Evolutionary conservation across 306 rosid genomes (phyloP).

Genomic region (Castanea sativa): DNA sequence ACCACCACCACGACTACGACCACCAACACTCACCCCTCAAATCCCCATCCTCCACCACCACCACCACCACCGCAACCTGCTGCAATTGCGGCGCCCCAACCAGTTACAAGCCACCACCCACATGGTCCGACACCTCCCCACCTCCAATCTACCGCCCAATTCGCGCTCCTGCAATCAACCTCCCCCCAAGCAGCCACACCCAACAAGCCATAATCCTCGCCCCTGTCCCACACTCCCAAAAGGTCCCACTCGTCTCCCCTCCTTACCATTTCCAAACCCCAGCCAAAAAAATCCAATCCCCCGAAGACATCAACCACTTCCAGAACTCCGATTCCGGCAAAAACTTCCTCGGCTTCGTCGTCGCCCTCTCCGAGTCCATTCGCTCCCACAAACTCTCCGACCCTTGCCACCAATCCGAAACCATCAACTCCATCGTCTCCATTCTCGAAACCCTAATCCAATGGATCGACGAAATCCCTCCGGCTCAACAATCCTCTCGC

Average conservation of each 20-base stretch:
- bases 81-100: slow-evolving; percentile 81
- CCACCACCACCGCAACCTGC: slow-evolving; percentile 40
- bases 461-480: slow-evolving; percentile 84
- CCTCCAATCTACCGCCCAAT: slow-evolving; percentile 86
- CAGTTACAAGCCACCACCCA: slow-evolving; percentile 40
- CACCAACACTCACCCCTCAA: slow-evolving; percentile 20
- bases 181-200: slow-evolving; percentile 59
- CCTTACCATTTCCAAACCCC: slow-evolving; percentile 64
- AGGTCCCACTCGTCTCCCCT: slow-evolving; percentile 47
- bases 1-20: background rate
- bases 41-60: slow-evolving; percentile 7
- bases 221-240: slow-evolving; percentile 77
- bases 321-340: slow-evolving; percentile 61
- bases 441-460: slow-evolving; percentile 57
- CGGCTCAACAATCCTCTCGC: slow-evolving; percentile 61
- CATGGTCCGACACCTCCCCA: slow-evolving; percentile 63
- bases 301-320: slow-evolving; percentile 63
- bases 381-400: slow-evolving; percentile 65
- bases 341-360: slow-evolving; percentile 80
- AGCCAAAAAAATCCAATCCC: slow-evolving; percentile 62
- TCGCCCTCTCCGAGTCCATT: slow-evolving; percentile 78
- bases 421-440: slow-evolving; percentile 36
- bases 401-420: slow-evolving; percentile 52
- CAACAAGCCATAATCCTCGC: slow-evolving; percentile 78
- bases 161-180: slow-evolving; percentile 75